Conservation (phyloP, 2,329 filamentous ascomycete genomes). For the Penicillium expansum region DNA sequence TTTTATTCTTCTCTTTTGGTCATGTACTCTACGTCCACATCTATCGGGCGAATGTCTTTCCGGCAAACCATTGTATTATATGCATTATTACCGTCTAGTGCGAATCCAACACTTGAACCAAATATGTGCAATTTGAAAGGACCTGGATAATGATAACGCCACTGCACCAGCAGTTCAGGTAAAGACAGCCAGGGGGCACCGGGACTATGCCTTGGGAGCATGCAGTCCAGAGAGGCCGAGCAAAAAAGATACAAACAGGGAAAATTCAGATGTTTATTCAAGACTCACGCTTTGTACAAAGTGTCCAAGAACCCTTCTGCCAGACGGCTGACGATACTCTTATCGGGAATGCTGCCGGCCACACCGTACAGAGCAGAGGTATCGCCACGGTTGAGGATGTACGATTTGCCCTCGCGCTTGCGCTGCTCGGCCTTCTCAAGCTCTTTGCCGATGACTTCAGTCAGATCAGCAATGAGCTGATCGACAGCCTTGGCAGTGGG, state of each 20-base stretch:
- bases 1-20: background rate
- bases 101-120: background rate
- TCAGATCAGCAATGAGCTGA: constrained; percentile 68
- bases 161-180: constrained; percentile 1
- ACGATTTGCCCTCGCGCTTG: constrained; percentile 57
- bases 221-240: background rate
- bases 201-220: background rate
- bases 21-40: constrained; percentile 9
- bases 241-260: constrained; percentile 7
- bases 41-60: background rate
- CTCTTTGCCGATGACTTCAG: constrained; percentile 60
- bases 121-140: constrained; percentile 23
- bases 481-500: constrained; percentile 81
- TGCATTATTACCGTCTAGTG: constrained; percentile 1
- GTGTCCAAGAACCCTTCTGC: constrained; percentile 90
- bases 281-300: constrained; percentile 73
- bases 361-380: constrained; percentile 90
- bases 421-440: constrained; percentile 76
- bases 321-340: constrained; percentile 87
- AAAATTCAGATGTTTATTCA: background rate
- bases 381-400: constrained; percentile 58
- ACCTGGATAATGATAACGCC: constrained; percentile 18
- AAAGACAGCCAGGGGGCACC: constrained; percentile 4
- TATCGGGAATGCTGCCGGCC: constrained; percentile 90
- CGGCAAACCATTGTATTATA: constrained; percentile 9